Base-by-base conservation (phyloP, 1,139 yeast genomes). In the Candida sojae region DNA sequence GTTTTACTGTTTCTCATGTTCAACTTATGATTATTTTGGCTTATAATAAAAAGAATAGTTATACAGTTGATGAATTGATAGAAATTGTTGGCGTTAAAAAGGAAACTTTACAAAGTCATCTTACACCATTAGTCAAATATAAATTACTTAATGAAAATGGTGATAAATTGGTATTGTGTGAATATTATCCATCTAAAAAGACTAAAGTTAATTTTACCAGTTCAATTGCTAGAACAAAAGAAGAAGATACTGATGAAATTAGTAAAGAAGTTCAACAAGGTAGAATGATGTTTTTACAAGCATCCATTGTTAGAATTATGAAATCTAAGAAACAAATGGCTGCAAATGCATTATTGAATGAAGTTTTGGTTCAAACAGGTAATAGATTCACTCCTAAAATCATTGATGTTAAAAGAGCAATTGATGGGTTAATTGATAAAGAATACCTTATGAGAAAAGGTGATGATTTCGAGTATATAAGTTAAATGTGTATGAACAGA, bases 301-400 rank as follows among this genome's bases (percentile, higher is more conserved):
- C 98, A 1, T 88, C 96, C 60, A 90, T 93, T 68, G 99, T 93
- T 41, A 82, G 99, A 60, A 89, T 93, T 61, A 93, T 93, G 98
- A 93, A 93, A 72, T 92, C 96, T 1, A 81, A 97, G 62, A 88
- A 91, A 67, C 78, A 77, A 45, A 75, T 90, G 58, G 82, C 83
- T 53, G 97, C 91, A 63, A 87, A 86, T 45, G 85, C 85, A 46
- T 77, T 93, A 60, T 84, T 92, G 46, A 90, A 88, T 58, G 98
- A 93, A 66, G 95, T 93, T 36, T 84, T 90, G 57, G 88, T 90
- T 47, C 97, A 91, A 65, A 83, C 96, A 6, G 84, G 83, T 60
- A 83, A 86, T 51, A 78, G 98, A 59, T 93, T 93, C 75, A 82
- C 80, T 59, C 97, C 98, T 6, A 84, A 85, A 54, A 84, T 90